These are phyloP conservation scores for Torulaspora maleeae DNA, from an alignment of 805 yeast genomes.

Conservation along the genomic window DNA sequence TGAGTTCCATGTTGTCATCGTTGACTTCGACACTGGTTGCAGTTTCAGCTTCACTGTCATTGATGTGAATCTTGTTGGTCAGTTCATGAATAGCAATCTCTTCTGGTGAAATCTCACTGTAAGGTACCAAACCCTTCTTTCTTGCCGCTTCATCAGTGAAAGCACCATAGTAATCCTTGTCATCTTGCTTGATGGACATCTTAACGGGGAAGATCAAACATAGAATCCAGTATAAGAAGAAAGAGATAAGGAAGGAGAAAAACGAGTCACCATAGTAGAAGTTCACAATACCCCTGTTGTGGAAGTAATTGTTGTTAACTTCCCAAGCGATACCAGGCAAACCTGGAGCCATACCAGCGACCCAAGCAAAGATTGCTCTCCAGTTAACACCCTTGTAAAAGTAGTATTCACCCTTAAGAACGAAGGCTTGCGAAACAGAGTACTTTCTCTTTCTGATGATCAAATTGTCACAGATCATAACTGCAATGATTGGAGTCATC, in stretches of 20 bases:
- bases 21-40: conserved; percentile 9
- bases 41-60: conserved; percentile 12
- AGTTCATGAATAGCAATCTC: conserved; percentile 19
- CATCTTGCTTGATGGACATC: conserved; percentile 37
- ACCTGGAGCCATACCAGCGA: conserved; percentile 43
- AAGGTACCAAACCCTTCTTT: conserved; percentile 34
- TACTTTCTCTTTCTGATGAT: conserved; percentile 36
- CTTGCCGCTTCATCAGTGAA: conserved; percentile 37
- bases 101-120: conserved; percentile 27
- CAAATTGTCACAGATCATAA: conserved; percentile 41
- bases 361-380: conserved; percentile 36
- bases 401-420: conserved; percentile 35
- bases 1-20: conserved; percentile 7
- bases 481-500: conserved; percentile 38
- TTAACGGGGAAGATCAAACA: conserved; percentile 38
- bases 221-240: conserved; percentile 36
- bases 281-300: conserved; percentile 38
- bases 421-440: conserved; percentile 33
- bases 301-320: conserved; percentile 30
- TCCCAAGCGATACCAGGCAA: conserved; percentile 45
- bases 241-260: conserved; percentile 40
- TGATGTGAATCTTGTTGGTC: conserved; percentile 7
- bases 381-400: conserved; percentile 39
- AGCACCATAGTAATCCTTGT: conserved; percentile 39
- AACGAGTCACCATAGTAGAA: conserved; percentile 44